Percentiles rank a stretch among this genome's conserved stretches.
Evolutionary conservation across 2,329 filamentous ascomycete genomes (phyloP).

Genomic region (Tolypocladium tundrense): DNA sequence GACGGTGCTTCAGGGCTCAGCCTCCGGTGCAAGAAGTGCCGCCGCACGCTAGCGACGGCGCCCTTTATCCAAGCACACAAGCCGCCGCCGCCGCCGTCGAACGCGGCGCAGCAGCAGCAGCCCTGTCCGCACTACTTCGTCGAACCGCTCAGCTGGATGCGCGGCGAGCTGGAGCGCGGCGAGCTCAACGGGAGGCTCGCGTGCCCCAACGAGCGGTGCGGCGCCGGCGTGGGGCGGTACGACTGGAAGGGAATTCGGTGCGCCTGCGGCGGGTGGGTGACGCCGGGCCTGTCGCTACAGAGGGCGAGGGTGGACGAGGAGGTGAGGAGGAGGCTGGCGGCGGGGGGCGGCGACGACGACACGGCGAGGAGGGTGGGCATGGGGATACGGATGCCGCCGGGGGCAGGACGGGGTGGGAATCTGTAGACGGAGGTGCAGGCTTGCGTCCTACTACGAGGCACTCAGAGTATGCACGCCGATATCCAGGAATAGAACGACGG

Average conservation of each 20-base stretch:
- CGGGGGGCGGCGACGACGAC: slow-evolving; percentile 10
- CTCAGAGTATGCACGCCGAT: background rate
- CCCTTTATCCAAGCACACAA: slow-evolving; percentile 58
- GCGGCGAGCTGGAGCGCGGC: slow-evolving; percentile 67
- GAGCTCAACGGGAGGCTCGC: slow-evolving; percentile 73
- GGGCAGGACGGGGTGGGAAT: slow-evolving; percentile 12
- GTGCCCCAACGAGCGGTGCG: slow-evolving; percentile 72
- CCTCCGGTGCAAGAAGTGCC: slow-evolving; percentile 85
- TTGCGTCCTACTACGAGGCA: background rate
- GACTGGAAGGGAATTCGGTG: slow-evolving; percentile 94
- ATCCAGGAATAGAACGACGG: background rate
- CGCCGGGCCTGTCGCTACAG: slow-evolving; percentile 79
- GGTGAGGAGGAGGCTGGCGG: slow-evolving; percentile 12
- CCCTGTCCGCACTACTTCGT: slow-evolving; percentile 79
- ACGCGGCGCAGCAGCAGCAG: slow-evolving; percentile 5
- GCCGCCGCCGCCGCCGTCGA: background rate
- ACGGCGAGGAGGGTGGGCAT: slow-evolving; percentile 14
- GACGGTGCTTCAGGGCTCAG: slow-evolving; percentile 11
- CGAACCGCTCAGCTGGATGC: slow-evolving; percentile 94
- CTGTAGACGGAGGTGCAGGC: background rate
- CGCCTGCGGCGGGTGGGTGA: slow-evolving; percentile 82
- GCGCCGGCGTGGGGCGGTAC: slow-evolving; percentile 79
- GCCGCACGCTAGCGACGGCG: slow-evolving; percentile 47
- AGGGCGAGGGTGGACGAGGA: slow-evolving; percentile 72
- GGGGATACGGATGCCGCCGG: slow-evolving; percentile 48